A percentile compares a stretch with the other conserved stretches of the same genome.
phyloP scores from a whole-genome alignment of 2,329 filamentous ascomycete genomes.

The Trichophyton schoenleinii region DNA sequence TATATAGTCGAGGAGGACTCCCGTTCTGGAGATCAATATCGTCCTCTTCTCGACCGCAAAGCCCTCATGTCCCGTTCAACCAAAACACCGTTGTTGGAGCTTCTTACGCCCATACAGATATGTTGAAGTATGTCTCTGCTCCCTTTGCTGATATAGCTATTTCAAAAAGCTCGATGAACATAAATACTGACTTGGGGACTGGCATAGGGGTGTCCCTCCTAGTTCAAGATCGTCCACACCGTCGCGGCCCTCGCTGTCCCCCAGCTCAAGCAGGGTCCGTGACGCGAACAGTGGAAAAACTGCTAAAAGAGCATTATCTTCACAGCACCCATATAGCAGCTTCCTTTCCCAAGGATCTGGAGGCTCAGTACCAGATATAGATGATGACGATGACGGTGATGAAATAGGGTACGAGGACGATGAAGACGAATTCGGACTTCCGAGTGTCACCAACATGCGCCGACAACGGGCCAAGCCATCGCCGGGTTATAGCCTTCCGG shows the following conservation, averaged over 20 bases:
- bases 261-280: conserved; percentile 25
- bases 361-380: conserved; percentile 64
- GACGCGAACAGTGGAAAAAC: conserved; percentile 41
- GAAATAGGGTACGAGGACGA: conserved; percentile 72
- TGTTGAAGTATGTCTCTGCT: conserved; percentile 63
- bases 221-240: conserved; percentile 63
- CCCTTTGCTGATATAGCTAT: neutral
- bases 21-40: conserved; percentile 69
- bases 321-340: conserved; percentile 63
- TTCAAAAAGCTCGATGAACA: neutral
- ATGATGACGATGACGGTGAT: conserved; percentile 50
- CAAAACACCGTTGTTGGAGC: conserved; percentile 74
- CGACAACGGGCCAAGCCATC: conserved; percentile 38
- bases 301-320: conserved; percentile 26
- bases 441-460: conserved; percentile 84
- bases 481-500: neutral
- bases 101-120: conserved; percentile 90
- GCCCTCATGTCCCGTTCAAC: conserved; percentile 46
- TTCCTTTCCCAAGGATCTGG: conserved; percentile 72
- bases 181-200: conserved; percentile 5
- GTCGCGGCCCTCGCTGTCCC: conserved; percentile 46
- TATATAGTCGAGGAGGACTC: conserved; percentile 56
- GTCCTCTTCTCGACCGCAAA: conserved; percentile 39
- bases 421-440: conserved; percentile 89
- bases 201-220: conserved; percentile 23